These are phyloP conservation scores for Circinella umbellata DNA, from an alignment of 371 early-diverging fungal species.

Conservation along the genomic window DNA sequence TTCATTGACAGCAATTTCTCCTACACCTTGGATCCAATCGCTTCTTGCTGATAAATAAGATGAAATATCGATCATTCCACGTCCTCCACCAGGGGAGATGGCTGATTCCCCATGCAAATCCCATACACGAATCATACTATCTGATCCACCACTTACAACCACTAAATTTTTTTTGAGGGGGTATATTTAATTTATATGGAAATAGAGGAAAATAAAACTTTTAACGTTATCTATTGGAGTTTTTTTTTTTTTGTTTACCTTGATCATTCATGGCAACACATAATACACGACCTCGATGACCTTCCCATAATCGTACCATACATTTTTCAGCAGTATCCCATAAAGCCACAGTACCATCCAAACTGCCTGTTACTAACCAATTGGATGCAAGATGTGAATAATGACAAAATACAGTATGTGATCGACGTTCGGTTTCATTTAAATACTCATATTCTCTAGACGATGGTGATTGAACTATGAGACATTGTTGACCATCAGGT, in stretches of 20 bases:
- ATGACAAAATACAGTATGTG: conserved; percentile 54
- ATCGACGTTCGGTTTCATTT: conserved; percentile 13
- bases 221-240: background rate
- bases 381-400: conserved; percentile 44
- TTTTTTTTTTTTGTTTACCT: conserved; percentile 26
- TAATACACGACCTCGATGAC: conserved; percentile 58
- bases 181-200: too few relatives aligned
- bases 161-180: conserved; percentile 27
- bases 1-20: conserved; percentile 55
- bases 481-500: conserved; percentile 18
- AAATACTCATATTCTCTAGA: conserved; percentile 28
- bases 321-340: conserved; percentile 48
- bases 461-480: conserved; percentile 39
- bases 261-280: conserved; percentile 61
- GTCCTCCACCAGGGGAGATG: conserved; percentile 8
- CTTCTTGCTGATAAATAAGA: conserved; percentile 42
- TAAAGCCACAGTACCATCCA: conserved; percentile 59
- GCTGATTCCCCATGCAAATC: conserved; percentile 32
- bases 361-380: conserved; percentile 58
- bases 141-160: conserved; percentile 62
- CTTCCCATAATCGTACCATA: conserved; percentile 51
- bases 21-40: conserved; percentile 63
- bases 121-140: conserved; percentile 62
- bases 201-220: too few relatives aligned
- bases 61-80: conserved; percentile 53